Conservation (phyloP, 305 asterid species). For the Striga hermonthica region DNA sequence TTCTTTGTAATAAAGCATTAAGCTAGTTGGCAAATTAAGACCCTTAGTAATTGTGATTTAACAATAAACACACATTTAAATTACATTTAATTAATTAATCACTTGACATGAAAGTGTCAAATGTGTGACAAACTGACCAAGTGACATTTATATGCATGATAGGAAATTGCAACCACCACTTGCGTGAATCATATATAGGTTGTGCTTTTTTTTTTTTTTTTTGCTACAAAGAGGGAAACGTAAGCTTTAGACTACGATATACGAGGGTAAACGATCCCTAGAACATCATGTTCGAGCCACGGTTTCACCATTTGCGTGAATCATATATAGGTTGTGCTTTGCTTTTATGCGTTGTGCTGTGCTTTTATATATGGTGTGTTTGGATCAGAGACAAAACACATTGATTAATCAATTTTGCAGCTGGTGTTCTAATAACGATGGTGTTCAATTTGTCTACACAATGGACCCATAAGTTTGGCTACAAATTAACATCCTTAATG, state of each 20-base stretch:
- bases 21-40: no score
- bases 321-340: no score
- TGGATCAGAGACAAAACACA: conserved; percentile 13
- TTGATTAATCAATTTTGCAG: neutral
- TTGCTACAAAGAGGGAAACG: no score
- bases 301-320: neutral
- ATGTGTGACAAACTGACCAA: neutral
- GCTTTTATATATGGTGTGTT: neutral
- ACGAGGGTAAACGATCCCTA: no score
- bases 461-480: conserved; percentile 17
- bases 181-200: conserved; percentile 1
- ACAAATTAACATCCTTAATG: conserved; percentile 19
- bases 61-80: no score
- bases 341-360: conserved; percentile 2
- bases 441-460: conserved; percentile 9
- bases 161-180: conserved; percentile 9
- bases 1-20: no score
- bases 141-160: neutral
- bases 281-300: no score
- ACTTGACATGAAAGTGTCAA: neutral
- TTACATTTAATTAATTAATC: no score
- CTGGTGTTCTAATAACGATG: conserved; percentile 13
- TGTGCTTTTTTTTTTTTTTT: no score
- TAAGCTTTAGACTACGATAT: no score
- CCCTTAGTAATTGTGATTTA: no score